Evolutionary conservation across 1,139 yeast genomes (phyloP), one percentile per base, ranked within the genome.

Genomic region (Blastobotrys serpentis): DNA sequence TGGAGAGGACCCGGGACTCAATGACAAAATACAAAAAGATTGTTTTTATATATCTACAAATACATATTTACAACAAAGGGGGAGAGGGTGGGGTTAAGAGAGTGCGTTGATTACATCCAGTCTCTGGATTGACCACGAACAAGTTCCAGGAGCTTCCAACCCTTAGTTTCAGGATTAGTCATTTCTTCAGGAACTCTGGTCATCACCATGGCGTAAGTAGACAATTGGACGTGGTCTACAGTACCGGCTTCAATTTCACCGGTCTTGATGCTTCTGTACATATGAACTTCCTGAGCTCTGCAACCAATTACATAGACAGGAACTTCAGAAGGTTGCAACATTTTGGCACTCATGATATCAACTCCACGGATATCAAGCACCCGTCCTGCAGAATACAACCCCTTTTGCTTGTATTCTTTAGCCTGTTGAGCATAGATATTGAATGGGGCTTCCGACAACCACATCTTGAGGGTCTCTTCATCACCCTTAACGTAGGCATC

Each of bases 401-500:
- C 96, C 68, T 90, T 96, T 63, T 90, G 95, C 61, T 85, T 81
- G 67, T 89, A 84, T 64, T 87, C 95, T 70, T 94, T 94, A 66
- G 92, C 89, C 67, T 86, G 88, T 36, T 97, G 96, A 58, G 86
- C 81, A 81, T 96, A 89, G 48, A 94, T 95, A 66, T 92, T 90
- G 72, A 74, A 89, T 33, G 98, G 98, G 26, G 98, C 98, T 70
- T 94, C 98, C 47, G 95, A 85, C 53, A 94, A 79, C 99, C 99
- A 94, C 59, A 75, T 73, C 67, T 90, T 86, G 65, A 94, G 77
- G 21, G 84, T 84, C 47, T 76, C 77, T 56, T 82, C 90, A 60
- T 94, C 98, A 56, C 96, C 96, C 63, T 86, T 86, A 56, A 88
- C 88, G 71, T 89, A 90, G 2, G 98, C 97, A 66, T 94, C 99